Percentiles rank a stretch among this genome's conserved stretches.
phyloP scores from a whole-genome alignment of 1,139 yeast genomes.

The Pichia sp. region DNA sequence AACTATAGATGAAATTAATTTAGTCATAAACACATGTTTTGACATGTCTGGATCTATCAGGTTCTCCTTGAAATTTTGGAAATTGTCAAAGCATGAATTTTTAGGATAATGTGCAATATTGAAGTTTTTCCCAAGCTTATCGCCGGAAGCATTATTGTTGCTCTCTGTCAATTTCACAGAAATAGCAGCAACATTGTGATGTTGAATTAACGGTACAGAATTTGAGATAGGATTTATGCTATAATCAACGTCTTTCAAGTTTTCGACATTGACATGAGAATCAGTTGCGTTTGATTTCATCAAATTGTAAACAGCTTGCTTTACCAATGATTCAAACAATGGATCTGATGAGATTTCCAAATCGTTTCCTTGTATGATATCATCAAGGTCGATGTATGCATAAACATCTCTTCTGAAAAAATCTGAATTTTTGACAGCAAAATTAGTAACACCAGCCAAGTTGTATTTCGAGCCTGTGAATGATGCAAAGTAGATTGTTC shows the following conservation, averaged over 20 bases:
- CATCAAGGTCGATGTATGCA: constrained; percentile 74
- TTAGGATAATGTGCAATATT: constrained; percentile 42
- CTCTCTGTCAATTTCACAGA: constrained; percentile 45
- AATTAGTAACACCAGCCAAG: constrained; percentile 78
- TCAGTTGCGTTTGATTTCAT: constrained; percentile 38
- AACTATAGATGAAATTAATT: constrained; percentile 49
- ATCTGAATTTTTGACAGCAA: constrained; percentile 58
- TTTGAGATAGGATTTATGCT: constrained; percentile 46
- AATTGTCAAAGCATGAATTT: constrained; percentile 61
- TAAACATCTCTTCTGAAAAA: constrained; percentile 58
- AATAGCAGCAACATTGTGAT: constrained; percentile 66
- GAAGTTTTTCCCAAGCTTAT: constrained; percentile 16
- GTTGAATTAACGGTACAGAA: constrained; percentile 61
- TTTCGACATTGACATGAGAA: constrained; percentile 15
- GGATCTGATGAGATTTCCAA: constrained; percentile 67
- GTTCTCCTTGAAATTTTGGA: constrained; percentile 46
- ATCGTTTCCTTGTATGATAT: constrained; percentile 60
- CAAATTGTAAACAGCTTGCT: constrained; percentile 40
- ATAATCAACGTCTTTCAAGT: constrained; percentile 18
- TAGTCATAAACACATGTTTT: constrained; percentile 55
- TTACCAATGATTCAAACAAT: constrained; percentile 45
- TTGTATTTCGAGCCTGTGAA: constrained; percentile 85
- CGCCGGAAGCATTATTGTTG: neutral
- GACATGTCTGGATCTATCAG: constrained; percentile 53
- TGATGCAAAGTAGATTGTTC: constrained; percentile 79